phyloP scores from a whole-genome alignment of 805 yeast species.

The Barnettozyma botsteinii region DNA sequence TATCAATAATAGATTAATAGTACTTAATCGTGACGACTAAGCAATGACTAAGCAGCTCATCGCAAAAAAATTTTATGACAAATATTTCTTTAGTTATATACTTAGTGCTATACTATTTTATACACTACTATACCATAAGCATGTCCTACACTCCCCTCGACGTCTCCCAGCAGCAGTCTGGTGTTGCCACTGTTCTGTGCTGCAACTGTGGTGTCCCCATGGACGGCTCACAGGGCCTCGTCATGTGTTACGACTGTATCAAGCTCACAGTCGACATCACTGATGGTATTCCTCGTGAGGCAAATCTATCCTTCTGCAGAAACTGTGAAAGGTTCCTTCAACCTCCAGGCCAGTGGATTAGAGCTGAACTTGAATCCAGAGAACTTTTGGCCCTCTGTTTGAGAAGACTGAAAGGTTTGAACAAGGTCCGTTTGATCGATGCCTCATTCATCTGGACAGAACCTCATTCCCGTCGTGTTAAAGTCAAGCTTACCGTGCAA shows the following conservation, averaged over 20 bases:
- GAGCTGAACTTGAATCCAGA: constrained; percentile 86
- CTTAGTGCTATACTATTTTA: too few relatives aligned
- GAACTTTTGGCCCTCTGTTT: constrained; percentile 88
- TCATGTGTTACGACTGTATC: constrained; percentile 97
- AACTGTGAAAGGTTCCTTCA: constrained; percentile 94
- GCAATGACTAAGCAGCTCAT: too few relatives aligned
- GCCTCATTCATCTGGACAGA: constrained; percentile 98
- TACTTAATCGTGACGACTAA: too few relatives aligned
- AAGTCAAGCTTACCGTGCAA: constrained; percentile 88
- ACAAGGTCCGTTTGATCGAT: constrained; percentile 80
- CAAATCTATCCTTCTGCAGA: constrained; percentile 88
- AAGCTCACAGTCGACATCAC: constrained; percentile 91
- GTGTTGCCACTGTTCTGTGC: constrained; percentile 84
- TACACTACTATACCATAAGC: neutral
- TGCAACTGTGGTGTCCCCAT: constrained; percentile 98
- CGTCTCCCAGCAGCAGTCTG: constrained; percentile 28
- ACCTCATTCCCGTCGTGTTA: constrained; percentile 94
- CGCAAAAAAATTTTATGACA: neutral
- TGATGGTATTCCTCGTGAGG: constrained; percentile 90
- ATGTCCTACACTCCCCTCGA: constrained; percentile 36
- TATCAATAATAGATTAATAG: too few relatives aligned
- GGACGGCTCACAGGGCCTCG: constrained; percentile 90
- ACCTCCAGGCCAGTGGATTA: constrained; percentile 92
- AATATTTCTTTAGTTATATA: neutral
- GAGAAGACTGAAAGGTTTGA: constrained; percentile 81